Evolutionary conservation across 345 rosid genomes (phyloP), one percentile per base, ranked within the genome.

Genomic region (Eucalyptus erythrocorys): DNA sequence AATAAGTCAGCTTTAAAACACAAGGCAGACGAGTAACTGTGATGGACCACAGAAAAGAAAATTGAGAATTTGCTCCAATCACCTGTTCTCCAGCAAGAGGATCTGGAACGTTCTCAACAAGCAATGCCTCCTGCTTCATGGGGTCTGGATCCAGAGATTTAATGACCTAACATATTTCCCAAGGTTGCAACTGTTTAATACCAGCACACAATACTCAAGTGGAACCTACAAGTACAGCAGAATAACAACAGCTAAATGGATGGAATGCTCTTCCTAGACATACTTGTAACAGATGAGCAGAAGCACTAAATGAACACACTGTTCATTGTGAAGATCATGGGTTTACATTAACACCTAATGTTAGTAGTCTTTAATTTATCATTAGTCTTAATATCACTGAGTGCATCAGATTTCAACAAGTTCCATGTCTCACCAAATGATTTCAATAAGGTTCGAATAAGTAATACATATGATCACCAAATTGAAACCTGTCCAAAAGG

Each of bases 11-110:
- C 82, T 40, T 40, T 26, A 76, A 76, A 76, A 40, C 47, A 76
- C 8, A 76, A 19, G 47, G 82, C 26, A 34, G 48, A 37, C 40
- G 22, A 86, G 64, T 15, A 55, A 86, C 10, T 30, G 45, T 22
- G 47, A 86, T 22, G 42, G 15, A 86, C n/a, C 11, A 86, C 34
- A 34, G 22, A 37, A 51, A 47, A 59, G 47, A 37, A 59, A 42
- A 47, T 45, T 40, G 88, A 48, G 45, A 76, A 86, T 50, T 87
- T 91, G 13, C 87, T 85, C 11, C 5, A 76, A 40, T 76, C 82
- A 96, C 99, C 97, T 97, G 99, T 90, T 97, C 99, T 87, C 99
- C 98, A 30, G 97, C 95, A 88, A 96, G 94, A 87, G 97, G 98
- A 93, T 97, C 98, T 87, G 97, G 97, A 90, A 91, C 86, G 90